A percentile compares a stretch with the other conserved stretches of the same genome.
phyloP scores from a whole-genome alignment of 441 rosid species.

The Gossypium davidsonii region DNA sequence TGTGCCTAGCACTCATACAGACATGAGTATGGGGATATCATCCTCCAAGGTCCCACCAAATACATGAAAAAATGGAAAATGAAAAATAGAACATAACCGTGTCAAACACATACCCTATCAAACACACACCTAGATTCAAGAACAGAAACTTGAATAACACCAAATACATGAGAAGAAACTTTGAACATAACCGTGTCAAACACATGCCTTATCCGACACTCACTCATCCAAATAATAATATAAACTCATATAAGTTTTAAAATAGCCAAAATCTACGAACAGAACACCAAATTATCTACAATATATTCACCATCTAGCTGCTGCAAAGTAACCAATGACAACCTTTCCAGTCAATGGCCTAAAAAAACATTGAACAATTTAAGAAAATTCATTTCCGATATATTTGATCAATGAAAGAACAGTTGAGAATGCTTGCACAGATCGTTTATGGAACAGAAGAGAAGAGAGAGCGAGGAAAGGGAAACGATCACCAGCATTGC shows the following conservation, averaged over 20 bases:
- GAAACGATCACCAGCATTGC: background rate
- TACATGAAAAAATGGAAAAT: background rate
- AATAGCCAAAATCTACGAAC: no score
- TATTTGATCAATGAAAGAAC: no score
- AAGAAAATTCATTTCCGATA: no score
- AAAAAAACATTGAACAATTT: no score
- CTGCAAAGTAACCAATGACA: no score
- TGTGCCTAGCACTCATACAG: background rate
- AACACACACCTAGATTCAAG: no score
- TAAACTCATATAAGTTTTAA: background rate
- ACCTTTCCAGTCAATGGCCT: no score
- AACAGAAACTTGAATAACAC: background rate
- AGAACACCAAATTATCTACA: no score
- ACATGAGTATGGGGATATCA: background rate
- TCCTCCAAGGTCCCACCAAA: background rate
- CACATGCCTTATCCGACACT: background rate
- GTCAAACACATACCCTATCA: no score
- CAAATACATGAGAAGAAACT: background rate
- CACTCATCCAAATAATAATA: background rate
- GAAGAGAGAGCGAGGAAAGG: background rate
- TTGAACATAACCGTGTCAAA: background rate
- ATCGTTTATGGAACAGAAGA: background rate
- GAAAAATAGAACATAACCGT: no score
- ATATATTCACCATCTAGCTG: no score
- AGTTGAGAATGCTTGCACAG: background rate